Evolutionary conservation across 2,329 filamentous ascomycete genomes (phyloP), one percentile per base, ranked within the genome.

Genomic region (Phyllosticta citribraziliensis): DNA sequence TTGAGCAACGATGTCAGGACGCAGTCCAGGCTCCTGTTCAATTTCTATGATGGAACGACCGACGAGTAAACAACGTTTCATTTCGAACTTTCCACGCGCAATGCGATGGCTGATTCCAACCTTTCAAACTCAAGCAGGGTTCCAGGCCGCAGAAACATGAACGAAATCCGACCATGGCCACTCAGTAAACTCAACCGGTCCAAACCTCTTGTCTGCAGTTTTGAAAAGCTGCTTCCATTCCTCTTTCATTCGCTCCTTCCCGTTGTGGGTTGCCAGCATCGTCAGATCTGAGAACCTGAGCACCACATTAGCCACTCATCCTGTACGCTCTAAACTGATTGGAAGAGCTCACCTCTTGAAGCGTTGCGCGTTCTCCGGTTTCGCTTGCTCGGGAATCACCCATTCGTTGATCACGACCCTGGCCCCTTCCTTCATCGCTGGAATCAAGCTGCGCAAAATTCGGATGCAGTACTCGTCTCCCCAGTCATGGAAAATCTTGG

Each of bases 401-500:
- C 66, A 65, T n/a, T 67, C 64, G 25, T 62, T 24, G 9, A 62
- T n/a, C 14, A 64, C 55, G 9, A 53, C 51, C 25, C 14, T 58
- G 14, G 51, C 14, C 11, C 56, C 47, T 33, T 58, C 50, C 25
- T 58, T 58, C 35, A 85, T 70, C 35, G 82, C 78, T 1, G 82
- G 69, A 10, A 71, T 65, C 5, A 75, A 65, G 0, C 65, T 65
- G 19, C 66, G 64, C 22, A 75, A 63, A 40, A 75, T 72, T 52
- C 68, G 63, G 1, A 72, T 53, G 54, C 65, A 69, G 62, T 75
- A 71, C 57, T 77, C 76, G 14, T 82, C 82, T 0, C 82, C 79
- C 73, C 83, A 84, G 71, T 86, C 84, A 68, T 87, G 83, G 8
- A 87, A 70, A 64, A 86, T 84, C 76, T 79, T 80, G 55, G 82